A percentile compares a stretch with the other conserved stretches of the same genome.
phyloP scores from a whole-genome alignment of 208 protist species.

The Lotmaria passim region DNA sequence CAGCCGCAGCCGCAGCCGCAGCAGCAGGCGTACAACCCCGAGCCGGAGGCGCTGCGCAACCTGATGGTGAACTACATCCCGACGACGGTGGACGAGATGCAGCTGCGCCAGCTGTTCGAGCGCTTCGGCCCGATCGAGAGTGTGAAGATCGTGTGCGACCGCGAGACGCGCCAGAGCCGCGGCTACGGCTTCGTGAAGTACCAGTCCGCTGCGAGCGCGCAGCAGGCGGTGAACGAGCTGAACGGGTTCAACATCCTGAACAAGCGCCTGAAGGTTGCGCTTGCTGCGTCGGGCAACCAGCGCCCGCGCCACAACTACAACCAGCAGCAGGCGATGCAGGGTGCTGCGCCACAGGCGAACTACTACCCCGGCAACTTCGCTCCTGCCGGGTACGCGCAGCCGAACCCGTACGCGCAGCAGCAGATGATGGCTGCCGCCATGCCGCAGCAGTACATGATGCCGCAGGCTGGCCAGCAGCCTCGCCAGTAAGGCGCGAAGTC shows the following conservation, averaged over 20 bases:
- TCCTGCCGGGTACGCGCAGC: conserved; percentile 50
- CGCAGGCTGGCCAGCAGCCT: conserved; percentile 40
- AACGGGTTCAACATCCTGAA: conserved; percentile 88
- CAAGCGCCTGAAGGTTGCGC: conserved; percentile 89
- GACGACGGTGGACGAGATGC: conserved; percentile 77
- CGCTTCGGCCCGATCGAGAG: conserved; percentile 84
- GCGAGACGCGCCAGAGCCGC: conserved; percentile 79
- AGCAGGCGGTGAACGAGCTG: conserved; percentile 76
- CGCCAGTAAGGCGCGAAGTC: too few relatives aligned
- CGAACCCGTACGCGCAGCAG: conserved; percentile 77
- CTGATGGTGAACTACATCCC: conserved; percentile 93
- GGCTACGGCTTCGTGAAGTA: conserved; percentile 93
- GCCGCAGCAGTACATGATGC: conserved; percentile 67
- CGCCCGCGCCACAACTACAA: conserved; percentile 43
- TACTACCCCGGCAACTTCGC: conserved; percentile 65
- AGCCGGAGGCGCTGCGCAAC: conserved; percentile 80
- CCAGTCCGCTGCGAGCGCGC: conserved; percentile 62
- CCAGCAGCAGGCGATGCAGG: conserved; percentile 12
- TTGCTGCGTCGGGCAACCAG: conserved; percentile 76
- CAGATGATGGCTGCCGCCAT: conserved; percentile 54
- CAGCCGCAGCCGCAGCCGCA: conserved; percentile 35
- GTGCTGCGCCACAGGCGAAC: conserved; percentile 37
- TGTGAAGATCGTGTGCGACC: conserved; percentile 90
- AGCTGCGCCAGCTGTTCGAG: conserved; percentile 86
- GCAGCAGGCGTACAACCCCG: conserved; percentile 53